Evolutionary conservation across 208 protist species (phyloP).

Genomic region (Strigomonas oncopelti): DNA sequence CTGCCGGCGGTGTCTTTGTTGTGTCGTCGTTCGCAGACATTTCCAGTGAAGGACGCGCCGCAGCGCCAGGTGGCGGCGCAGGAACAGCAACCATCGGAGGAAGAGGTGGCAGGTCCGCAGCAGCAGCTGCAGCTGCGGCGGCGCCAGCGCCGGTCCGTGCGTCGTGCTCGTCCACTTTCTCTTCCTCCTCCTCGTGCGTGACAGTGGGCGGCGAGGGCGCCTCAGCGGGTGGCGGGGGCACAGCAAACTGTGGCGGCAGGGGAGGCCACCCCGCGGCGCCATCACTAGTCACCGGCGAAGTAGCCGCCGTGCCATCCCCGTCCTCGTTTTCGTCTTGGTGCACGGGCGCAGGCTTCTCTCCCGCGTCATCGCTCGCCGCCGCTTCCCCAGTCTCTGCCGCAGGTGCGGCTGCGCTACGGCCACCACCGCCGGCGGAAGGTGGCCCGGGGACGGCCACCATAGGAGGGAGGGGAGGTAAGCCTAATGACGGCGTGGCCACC

Average conservation of each 20-base stretch:
- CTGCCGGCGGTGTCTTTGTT: background rate
- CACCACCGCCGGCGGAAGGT: no score
- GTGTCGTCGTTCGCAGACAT: background rate
- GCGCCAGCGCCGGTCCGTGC: background rate
- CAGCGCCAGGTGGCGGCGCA: no score
- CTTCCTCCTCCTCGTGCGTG: background rate
- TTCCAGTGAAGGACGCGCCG: no score
- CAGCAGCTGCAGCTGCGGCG: no score
- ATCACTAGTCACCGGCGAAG: no score
- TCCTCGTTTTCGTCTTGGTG: background rate
- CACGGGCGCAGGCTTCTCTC: no score
- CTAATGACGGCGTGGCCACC: background rate
- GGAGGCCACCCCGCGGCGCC: no score
- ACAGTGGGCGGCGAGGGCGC: slow-evolving; percentile 2
- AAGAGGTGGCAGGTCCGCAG: no score
- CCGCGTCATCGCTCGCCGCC: background rate
- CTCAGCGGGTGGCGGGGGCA: slow-evolving; percentile 6
- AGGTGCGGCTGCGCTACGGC: no score
- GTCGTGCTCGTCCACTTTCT: slow-evolving; percentile 6
- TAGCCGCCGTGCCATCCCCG: no score
- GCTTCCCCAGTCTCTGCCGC: background rate
- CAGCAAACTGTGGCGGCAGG: slow-evolving; percentile 3
- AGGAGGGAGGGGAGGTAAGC: background rate
- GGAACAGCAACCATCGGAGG: no score
- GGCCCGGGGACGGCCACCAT: no score